phyloP scores from a whole-genome alignment of 106 monocot species.

The Acanthochlamys bracteata region DNA sequence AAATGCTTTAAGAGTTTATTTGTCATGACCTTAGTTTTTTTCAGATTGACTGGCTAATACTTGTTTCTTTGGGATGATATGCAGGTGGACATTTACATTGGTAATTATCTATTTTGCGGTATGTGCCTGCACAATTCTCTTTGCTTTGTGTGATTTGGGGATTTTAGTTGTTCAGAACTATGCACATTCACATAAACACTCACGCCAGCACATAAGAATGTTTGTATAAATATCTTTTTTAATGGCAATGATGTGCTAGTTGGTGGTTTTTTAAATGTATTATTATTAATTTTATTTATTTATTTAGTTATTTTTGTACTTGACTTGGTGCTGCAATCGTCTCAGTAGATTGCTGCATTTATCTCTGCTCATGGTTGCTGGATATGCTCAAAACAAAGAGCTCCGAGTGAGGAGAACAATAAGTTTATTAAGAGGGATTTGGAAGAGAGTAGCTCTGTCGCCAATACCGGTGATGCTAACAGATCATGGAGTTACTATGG shows the following conservation, averaged over 20 bases:
- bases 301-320: too few relatives aligned
- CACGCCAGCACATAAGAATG: too few relatives aligned
- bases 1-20: too few relatives aligned
- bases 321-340: background rate
- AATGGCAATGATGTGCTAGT: too few relatives aligned
- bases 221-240: too few relatives aligned
- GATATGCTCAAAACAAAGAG: constrained; percentile 12
- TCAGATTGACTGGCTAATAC: too few relatives aligned
- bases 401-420: constrained; percentile 7
- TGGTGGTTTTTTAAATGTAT: too few relatives aligned
- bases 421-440: constrained; percentile 5
- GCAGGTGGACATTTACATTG: constrained; percentile 69
- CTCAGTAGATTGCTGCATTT: constrained; percentile 23
- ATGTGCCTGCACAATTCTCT: constrained; percentile 2
- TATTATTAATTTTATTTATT: too few relatives aligned
- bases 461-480: background rate
- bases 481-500: background rate
- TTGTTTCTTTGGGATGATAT: constrained; percentile 10
- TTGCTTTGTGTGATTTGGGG: background rate
- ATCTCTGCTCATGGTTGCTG: constrained; percentile 51
- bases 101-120: constrained; percentile 68
- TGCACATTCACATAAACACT: too few relatives aligned
- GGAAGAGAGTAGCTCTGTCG: background rate
- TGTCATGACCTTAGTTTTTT: too few relatives aligned
- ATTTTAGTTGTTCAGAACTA: background rate